phyloP scores from a whole-genome alignment of 2,329 filamentous ascomycete genomes.

The Apiospora arundinis region DNA sequence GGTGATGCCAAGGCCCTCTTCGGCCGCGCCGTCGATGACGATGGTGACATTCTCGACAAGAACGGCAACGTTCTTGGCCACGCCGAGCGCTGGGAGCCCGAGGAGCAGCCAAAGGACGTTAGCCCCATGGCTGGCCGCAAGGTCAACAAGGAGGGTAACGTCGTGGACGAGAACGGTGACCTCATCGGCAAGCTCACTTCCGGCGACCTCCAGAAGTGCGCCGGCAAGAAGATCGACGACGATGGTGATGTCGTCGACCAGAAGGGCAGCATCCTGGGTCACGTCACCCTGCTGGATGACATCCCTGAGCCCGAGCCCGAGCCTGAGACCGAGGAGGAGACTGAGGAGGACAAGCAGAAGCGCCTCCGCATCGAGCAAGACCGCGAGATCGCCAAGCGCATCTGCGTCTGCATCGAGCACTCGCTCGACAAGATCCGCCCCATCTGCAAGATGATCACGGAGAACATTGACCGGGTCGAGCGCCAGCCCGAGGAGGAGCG shows the following conservation, averaged over 20 bases:
- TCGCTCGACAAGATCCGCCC: constrained; percentile 85
- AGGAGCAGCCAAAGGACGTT: constrained; percentile 57
- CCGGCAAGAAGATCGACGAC: constrained; percentile 73
- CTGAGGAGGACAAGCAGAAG: constrained; percentile 64
- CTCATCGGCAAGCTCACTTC: constrained; percentile 71
- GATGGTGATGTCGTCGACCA: constrained; percentile 75
- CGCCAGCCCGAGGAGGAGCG: constrained; percentile 83
- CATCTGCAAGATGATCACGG: constrained; percentile 84
- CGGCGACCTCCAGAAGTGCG: constrained; percentile 68
- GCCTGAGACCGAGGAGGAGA: constrained; percentile 54
- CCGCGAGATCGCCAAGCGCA: constrained; percentile 77
- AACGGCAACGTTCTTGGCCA: constrained; percentile 68
- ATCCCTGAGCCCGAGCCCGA: constrained; percentile 56
- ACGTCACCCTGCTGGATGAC: constrained; percentile 70
- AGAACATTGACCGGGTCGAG: constrained; percentile 83
- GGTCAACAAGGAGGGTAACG: constrained; percentile 65
- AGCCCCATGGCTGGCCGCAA: constrained; percentile 59
- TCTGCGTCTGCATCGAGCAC: constrained; percentile 74
- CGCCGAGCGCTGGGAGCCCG: constrained; percentile 66
- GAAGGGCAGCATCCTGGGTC: constrained; percentile 70
- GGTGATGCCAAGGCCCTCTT: constrained; percentile 76
- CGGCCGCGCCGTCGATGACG: constrained; percentile 78
- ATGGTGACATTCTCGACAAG: constrained; percentile 82
- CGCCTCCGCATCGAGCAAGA: constrained; percentile 68
- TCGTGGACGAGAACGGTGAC: constrained; percentile 64